A percentile compares a stretch with the other conserved stretches of the same genome.
Conservation (phyloP, 2,329 filamentous ascomycete species). For the Penicillium decumbens region DNA sequence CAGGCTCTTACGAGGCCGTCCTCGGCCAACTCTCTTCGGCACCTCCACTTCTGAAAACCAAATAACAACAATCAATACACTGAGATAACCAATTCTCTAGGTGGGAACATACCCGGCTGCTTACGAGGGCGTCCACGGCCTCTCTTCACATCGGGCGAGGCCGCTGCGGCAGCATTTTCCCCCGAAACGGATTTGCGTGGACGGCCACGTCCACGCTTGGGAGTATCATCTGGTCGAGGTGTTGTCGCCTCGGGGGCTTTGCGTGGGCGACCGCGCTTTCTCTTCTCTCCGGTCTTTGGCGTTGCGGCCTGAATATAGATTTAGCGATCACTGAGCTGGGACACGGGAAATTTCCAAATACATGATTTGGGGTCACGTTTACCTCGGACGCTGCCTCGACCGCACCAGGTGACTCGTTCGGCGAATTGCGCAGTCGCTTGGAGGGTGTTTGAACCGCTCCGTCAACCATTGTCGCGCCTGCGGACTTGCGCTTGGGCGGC, state of each 20-base stretch:
- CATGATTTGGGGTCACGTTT: constrained; percentile 13
- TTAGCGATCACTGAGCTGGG: background rate
- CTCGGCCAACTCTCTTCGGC: constrained; percentile 24
- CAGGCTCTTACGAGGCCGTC: constrained; percentile 26
- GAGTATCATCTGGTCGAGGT: constrained; percentile 24
- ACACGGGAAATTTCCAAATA: constrained; percentile 5
- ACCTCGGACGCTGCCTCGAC: constrained; percentile 7
- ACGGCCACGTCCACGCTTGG: constrained; percentile 33
- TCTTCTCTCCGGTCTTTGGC: constrained; percentile 28
- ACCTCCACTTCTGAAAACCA: constrained; percentile 1
- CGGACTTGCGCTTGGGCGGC: constrained; percentile 29
- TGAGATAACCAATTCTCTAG: background rate
- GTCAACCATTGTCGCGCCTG: constrained; percentile 18
- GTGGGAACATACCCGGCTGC: constrained; percentile 9
- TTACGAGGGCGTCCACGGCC: constrained; percentile 21
- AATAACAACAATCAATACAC: background rate
- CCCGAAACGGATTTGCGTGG: constrained; percentile 27
- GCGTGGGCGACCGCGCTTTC: constrained; percentile 34
- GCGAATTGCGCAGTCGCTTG: constrained; percentile 22
- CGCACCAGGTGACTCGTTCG: background rate
- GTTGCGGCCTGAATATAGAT: background rate
- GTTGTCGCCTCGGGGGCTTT: constrained; percentile 26
- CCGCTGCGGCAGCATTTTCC: constrained; percentile 7
- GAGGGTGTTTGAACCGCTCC: constrained; percentile 17
- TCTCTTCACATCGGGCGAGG: constrained; percentile 12